A percentile compares a stretch with the other conserved stretches of the same genome.
Evolutionary conservation across 257 asterid species (phyloP).

Genomic region (Solanum pinnatisectum): DNA sequence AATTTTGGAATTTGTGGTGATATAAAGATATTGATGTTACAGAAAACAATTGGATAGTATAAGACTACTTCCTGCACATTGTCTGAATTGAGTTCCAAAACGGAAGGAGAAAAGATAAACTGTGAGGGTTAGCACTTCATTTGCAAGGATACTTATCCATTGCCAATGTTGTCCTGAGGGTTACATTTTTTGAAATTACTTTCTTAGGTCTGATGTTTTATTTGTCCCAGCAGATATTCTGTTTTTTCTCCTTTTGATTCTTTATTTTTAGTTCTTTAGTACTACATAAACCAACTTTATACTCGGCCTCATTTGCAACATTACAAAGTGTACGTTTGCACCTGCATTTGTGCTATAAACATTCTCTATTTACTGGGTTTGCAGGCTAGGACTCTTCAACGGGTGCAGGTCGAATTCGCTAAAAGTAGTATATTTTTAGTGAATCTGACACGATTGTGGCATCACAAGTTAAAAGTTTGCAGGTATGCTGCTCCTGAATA

Average conservation of each 20-base stretch:
- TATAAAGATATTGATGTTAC: background rate
- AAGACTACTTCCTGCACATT: background rate
- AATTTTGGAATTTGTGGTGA: background rate
- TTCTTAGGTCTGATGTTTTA: background rate
- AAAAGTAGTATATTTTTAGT: too few relatives aligned
- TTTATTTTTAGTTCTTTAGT: background rate
- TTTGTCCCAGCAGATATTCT: background rate
- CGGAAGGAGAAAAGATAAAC: too few relatives aligned
- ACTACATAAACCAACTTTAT: background rate
- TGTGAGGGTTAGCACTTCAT: background rate
- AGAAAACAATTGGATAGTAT: background rate
- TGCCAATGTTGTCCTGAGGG: background rate
- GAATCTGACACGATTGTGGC: too few relatives aligned
- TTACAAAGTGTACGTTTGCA: background rate
- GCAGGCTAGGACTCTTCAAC: too few relatives aligned
- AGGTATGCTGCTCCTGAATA: slow-evolving; percentile 96
- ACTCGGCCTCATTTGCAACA: background rate
- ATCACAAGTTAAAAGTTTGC: background rate
- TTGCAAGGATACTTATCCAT: background rate
- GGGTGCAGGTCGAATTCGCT: too few relatives aligned
- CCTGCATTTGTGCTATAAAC: background rate
- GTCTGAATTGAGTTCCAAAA: background rate
- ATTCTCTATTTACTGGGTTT: background rate
- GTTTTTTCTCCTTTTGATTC: background rate
- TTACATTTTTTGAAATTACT: background rate